Conservation (phyloP, 1,284 basidiomycete genomes). For the Sanghuangporus baumii region DNA sequence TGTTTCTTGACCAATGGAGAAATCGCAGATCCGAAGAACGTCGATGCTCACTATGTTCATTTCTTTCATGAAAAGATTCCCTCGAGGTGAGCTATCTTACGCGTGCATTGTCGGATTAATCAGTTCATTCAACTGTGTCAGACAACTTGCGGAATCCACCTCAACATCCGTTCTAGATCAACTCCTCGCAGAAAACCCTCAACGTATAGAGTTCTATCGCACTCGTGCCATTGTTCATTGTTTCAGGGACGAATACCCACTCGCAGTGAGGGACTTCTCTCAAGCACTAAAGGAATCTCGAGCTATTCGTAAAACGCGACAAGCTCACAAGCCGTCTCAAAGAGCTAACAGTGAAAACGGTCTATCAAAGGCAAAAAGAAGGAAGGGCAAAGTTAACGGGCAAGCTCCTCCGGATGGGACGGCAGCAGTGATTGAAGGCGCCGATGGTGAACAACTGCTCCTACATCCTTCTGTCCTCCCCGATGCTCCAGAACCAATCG, state of each 20-base stretch:
- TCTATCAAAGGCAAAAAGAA: slow-evolving; percentile 36
- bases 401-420: slow-evolving; percentile 62
- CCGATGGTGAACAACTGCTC: slow-evolving; percentile 44
- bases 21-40: slow-evolving; percentile 58
- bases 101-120: background rate
- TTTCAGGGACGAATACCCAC: slow-evolving; percentile 73
- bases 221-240: slow-evolving; percentile 80
- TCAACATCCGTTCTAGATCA: slow-evolving; percentile 67
- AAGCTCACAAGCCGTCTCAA: slow-evolving; percentile 40
- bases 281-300: slow-evolving; percentile 70
- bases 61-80: slow-evolving; percentile 90
- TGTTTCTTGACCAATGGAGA: background rate
- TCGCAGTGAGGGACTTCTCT: slow-evolving; percentile 73
- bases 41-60: slow-evolving; percentile 78
- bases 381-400: slow-evolving; percentile 43
- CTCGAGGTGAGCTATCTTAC: slow-evolving; percentile 52
- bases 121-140: slow-evolving; percentile 24
- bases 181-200: slow-evolving; percentile 63
- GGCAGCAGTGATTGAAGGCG: slow-evolving; percentile 40
- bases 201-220: slow-evolving; percentile 72
- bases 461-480: slow-evolving; percentile 64
- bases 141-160: slow-evolving; percentile 77
- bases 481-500: slow-evolving; percentile 74
- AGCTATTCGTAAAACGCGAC: slow-evolving; percentile 54
- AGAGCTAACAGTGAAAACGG: slow-evolving; percentile 34